A percentile compares a stretch with the other conserved stretches of the same genome.
Evolutionary conservation across 179 eudicot genomes (phyloP).

Genomic region (Beta corolliflora): DNA sequence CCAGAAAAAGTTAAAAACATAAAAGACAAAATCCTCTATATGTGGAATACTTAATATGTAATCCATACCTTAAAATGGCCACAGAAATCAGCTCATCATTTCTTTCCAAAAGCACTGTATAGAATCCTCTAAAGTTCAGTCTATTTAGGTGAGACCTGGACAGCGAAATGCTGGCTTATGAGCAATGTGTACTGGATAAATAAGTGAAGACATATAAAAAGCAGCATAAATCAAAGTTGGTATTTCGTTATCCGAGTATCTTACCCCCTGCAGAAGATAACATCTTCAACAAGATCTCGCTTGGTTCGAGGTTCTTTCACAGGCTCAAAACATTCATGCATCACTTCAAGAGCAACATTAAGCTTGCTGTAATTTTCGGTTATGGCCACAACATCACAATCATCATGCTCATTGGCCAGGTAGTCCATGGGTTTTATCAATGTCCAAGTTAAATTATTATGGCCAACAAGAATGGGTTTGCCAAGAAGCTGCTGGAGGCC

Average conservation of each 20-base stretch:
- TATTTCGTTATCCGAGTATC: constrained; percentile 12
- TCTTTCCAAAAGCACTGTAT: constrained; percentile 81
- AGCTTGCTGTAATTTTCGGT: constrained; percentile 71
- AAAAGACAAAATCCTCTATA: constrained; percentile 6
- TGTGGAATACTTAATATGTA: not conserved
- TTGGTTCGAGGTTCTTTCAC: constrained; percentile 67
- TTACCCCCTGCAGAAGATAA: constrained; percentile 79
- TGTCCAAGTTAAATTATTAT: constrained; percentile 69
- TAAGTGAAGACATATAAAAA: not conserved
- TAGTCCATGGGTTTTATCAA: constrained; percentile 50
- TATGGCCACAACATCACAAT: constrained; percentile 38
- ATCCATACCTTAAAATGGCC: constrained; percentile 71
- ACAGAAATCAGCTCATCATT: constrained; percentile 76
- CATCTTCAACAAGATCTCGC: constrained; percentile 86
- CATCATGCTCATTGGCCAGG: constrained; percentile 31
- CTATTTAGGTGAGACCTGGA: constrained; percentile 83
- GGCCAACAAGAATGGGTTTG: constrained; percentile 57
- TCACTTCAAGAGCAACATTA: constrained; percentile 76
- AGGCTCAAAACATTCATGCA: constrained; percentile 96
- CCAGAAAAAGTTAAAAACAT: constrained; percentile 8
- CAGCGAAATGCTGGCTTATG: constrained; percentile 11
- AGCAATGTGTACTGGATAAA: not conserved
- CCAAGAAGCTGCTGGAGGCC: constrained; percentile 72
- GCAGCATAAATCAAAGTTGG: too few species aligned
- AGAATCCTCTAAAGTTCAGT: constrained; percentile 83